Percentiles rank a stretch among this genome's conserved stretches.
These are phyloP conservation scores for Pugionium dolabratum DNA, from an alignment of 345 rosid species.

Conservation along the genomic window DNA sequence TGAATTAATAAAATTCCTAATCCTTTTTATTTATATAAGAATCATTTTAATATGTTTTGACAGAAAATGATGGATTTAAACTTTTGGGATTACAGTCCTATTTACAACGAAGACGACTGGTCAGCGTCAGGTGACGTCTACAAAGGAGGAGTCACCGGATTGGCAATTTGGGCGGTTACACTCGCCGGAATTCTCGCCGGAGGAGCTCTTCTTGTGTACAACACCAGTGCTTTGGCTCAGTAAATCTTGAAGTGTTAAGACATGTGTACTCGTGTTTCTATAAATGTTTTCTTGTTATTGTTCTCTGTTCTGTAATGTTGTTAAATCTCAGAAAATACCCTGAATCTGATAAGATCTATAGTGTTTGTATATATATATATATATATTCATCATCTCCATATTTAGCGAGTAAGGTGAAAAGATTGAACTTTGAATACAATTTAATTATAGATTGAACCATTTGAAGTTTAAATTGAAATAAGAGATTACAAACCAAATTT, in stretches of 20 bases:
- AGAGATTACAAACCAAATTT: neutral
- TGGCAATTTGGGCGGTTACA: slow-evolving; percentile 97
- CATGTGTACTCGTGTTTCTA: neutral
- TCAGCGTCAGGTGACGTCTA: slow-evolving; percentile 77
- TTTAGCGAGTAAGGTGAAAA: no score
- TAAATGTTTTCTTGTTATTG: neutral
- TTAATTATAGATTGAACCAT: no score
- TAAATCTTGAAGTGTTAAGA: slow-evolving; percentile 35
- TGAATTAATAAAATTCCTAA: slow-evolving; percentile 5
- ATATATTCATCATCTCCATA: slow-evolving; percentile 13
- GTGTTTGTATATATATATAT: slow-evolving; percentile 25
- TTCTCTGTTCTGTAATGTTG: slow-evolving; percentile 21
- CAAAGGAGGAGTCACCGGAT: slow-evolving; percentile 78
- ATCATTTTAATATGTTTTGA: neutral
- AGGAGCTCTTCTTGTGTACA: slow-evolving; percentile 93
- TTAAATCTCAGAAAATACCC: slow-evolving; percentile 26
- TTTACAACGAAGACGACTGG: slow-evolving; percentile 69
- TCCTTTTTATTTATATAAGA: neutral
- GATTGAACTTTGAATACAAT: no score
- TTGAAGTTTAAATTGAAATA: neutral
- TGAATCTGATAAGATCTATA: slow-evolving; percentile 14
- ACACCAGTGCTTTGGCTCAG: slow-evolving; percentile 93
- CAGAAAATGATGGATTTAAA: no score
- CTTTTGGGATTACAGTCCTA: slow-evolving; percentile 57
- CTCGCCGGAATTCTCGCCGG: slow-evolving; percentile 76